Evolutionary conservation across 352 stramenopile genomes (phyloP).

Genomic region (Blastocystis sp.): DNA sequence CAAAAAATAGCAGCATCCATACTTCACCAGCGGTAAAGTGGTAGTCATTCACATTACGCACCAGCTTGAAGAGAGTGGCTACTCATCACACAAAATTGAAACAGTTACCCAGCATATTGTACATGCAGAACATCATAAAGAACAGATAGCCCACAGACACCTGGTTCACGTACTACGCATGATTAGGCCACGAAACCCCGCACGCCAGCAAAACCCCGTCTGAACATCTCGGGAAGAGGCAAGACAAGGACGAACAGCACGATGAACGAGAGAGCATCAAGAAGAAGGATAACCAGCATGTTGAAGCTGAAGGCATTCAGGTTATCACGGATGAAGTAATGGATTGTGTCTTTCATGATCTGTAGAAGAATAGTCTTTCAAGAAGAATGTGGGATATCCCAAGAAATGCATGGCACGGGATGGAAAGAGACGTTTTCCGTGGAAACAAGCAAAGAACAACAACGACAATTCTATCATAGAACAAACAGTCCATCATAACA

Average conservation of each 20-base stretch:
- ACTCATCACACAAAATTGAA: neutral
- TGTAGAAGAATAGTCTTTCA: neutral
- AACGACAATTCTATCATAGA: no score
- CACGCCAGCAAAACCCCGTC: constrained; percentile 20
- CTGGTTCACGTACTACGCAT: constrained; percentile 23
- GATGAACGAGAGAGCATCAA: constrained; percentile 29
- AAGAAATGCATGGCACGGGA: neutral
- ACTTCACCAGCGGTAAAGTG: neutral
- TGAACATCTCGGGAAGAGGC: constrained; percentile 57
- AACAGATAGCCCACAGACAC: neutral
- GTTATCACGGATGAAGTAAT: constrained; percentile 44
- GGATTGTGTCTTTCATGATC: constrained; percentile 6
- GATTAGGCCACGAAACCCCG: neutral
- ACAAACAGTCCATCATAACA: no score
- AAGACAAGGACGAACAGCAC: constrained; percentile 31
- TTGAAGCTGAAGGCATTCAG: constrained; percentile 64
- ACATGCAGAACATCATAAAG: constrained; percentile 67
- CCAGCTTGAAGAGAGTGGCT: constrained; percentile 49
- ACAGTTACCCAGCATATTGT: constrained; percentile 29
- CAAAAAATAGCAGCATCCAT: neutral
- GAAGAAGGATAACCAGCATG: constrained; percentile 28
- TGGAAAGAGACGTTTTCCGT: no score
- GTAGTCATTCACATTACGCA: constrained; percentile 8
- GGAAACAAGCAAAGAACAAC: no score
- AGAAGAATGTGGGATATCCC: constrained; percentile 16